phyloP scores from a whole-genome alignment of 108 stramenopile genomes.

The Fragilariopsis cylindrus region DNA sequence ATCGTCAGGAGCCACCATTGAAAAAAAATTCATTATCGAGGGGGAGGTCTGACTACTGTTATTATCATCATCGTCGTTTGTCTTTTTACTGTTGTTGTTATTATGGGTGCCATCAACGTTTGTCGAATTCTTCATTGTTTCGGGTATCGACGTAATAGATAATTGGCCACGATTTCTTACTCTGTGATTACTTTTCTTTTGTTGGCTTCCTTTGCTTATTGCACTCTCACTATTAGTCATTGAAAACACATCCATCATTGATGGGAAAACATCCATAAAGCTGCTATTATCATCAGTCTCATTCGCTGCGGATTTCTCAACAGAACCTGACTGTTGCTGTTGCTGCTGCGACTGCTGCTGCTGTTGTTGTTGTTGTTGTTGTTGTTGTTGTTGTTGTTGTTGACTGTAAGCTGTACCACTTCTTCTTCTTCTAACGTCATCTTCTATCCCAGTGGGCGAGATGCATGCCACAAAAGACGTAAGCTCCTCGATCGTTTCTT shows the following conservation, averaged over 20 bases:
- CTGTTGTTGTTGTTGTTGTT: not conserved
- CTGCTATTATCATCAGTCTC: not conserved
- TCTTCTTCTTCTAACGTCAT: not conserved
- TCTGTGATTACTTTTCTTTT: not conserved
- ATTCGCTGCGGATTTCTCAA: not conserved
- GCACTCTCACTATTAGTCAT: not conserved
- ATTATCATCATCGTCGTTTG: too few species aligned
- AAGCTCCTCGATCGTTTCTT: too few species aligned
- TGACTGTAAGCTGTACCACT: not conserved
- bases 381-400: not conserved
- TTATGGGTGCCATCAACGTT: too few species aligned
- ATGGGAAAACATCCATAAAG: not conserved
- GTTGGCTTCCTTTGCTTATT: not conserved
- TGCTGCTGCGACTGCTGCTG: not conserved
- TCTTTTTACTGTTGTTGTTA: too few species aligned
- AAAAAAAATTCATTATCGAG: too few species aligned
- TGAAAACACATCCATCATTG: not conserved
- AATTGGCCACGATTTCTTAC: not conserved
- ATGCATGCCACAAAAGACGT: too few species aligned
- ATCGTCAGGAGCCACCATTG: too few species aligned
- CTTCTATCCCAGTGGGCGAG: too few species aligned
- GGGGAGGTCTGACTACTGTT: too few species aligned
- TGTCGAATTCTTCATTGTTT: too few species aligned
- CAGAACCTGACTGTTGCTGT: not conserved
- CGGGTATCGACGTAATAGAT: too few species aligned